phyloP scores from a whole-genome alignment of 768 basidiomycete genomes.

The Mycena polygramma region DNA sequence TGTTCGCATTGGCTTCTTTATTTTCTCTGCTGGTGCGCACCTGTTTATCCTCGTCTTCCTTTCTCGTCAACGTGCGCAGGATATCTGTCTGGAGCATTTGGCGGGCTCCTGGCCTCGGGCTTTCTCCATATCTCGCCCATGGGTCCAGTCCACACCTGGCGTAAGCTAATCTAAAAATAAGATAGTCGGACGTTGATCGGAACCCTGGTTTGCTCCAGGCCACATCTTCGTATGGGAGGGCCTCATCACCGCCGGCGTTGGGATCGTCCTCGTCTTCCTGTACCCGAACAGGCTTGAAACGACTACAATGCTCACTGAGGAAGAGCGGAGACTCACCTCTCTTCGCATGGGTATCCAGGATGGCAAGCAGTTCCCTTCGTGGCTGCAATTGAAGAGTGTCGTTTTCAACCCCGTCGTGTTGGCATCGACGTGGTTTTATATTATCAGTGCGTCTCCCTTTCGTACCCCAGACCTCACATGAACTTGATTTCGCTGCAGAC shows the following conservation, averaged over 20 bases:
- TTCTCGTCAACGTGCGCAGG: not conserved
- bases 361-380: constrained; percentile 4
- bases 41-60: not conserved
- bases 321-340: constrained; percentile 49
- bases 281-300: constrained; percentile 50
- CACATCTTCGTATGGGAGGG: constrained; percentile 26
- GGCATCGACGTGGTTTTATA: constrained; percentile 8
- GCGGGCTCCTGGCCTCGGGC: constrained; percentile 11
- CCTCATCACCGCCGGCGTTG: constrained; percentile 43
- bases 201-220: not conserved
- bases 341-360: not conserved
- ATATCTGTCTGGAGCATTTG: constrained; percentile 23
- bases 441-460: constrained; percentile 5
- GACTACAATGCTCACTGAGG: constrained; percentile 47
- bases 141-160: constrained; percentile 16
- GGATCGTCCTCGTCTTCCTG: constrained; percentile 44
- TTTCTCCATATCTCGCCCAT: constrained; percentile 12
- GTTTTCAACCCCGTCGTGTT: constrained; percentile 7
- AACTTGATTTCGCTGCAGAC: not conserved
- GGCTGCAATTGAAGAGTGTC: not conserved
- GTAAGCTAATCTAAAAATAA: not conserved
- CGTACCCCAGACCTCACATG: not conserved
- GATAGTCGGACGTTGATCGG: not conserved
- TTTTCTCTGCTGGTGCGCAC: constrained; percentile 9
- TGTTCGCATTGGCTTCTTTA: constrained; percentile 22